Base-by-base conservation (phyloP, 2,329 filamentous ascomycete species). In the Cercospora nicotianae region DNA sequence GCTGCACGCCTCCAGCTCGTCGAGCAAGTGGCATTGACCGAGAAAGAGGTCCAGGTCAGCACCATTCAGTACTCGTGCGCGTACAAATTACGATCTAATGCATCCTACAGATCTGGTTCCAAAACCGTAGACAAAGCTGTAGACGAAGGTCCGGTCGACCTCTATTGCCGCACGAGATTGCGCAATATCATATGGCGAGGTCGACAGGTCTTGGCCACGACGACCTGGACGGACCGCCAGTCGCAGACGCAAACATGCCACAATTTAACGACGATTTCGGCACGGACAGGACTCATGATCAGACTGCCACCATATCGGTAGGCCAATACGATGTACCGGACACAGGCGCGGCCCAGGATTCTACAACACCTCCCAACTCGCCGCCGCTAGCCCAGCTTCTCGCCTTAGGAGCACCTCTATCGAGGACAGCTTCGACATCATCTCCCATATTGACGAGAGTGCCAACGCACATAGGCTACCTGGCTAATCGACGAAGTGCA, bases 41-140 rank as follows among this genome's bases (percentile, higher is more conserved):
- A 97, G 82, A 97, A 97, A 80, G 94, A 97, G 83, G 93, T 97
- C 42, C 94, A 97, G 89, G 94, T 97, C 83, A 80, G 90, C 51
- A 31, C 18, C 5, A 36, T 18, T 30, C 5, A 20, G 30, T 16
- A 13, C 33, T 33, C 18, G n/a, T 18, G 12, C 48, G 45, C 62
- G 28, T 20, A 33, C 5, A 5, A 5, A 28, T 31, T 23, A n/a
- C 64, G 42, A 55, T 69, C 53, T 73, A 31, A 64, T 23, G 3
- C 48, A 16, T 9, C 9, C 4, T 42, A 26, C 33, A 97, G 94
- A 97, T 97, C 75, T 98, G 94, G 94, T 97, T 97, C 81, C 94
- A 97, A 77, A 97, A 97, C 77, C 89, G 93, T 76, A 87, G 94
- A 72, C 94, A 98, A 80, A 97, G 96, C 80, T 92, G 96, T 79